phyloP scores from a whole-genome alignment of 2,329 filamentous ascomycete genomes.

The Cadophora sp. region DNA sequence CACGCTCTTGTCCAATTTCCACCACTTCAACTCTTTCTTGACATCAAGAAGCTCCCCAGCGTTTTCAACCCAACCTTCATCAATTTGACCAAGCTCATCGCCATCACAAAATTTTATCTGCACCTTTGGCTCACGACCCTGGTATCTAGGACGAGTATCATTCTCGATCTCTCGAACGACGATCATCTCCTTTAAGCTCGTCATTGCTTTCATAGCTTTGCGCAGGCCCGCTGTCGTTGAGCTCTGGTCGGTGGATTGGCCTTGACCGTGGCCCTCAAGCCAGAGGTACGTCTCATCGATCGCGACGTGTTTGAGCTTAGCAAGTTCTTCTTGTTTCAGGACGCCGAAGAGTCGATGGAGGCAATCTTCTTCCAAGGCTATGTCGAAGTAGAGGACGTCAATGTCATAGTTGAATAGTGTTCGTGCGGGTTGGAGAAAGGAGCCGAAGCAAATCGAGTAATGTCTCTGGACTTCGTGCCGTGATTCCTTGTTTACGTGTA shows the following conservation, averaged over 20 bases:
- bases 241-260: background rate
- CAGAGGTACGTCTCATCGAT: background rate
- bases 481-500: background rate
- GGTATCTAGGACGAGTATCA: background rate
- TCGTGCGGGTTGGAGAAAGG: background rate
- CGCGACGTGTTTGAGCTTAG: background rate
- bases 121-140: background rate
- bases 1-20: constrained; percentile 13
- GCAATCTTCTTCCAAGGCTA: background rate
- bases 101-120: constrained; percentile 22
- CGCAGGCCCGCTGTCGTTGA: constrained; percentile 2
- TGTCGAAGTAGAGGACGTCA: background rate
- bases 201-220: constrained; percentile 21
- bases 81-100: background rate
- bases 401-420: background rate
- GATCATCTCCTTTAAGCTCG: constrained; percentile 16
- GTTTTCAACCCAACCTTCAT: constrained; percentile 9
- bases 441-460: background rate
- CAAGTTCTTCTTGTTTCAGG: background rate
- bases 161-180: constrained; percentile 18
- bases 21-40: constrained; percentile 5
- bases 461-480: background rate
- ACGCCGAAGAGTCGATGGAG: background rate
- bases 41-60: constrained; percentile 24
- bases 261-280: background rate